Evolutionary conservation across 2,329 filamentous ascomycete genomes (phyloP).

Genomic region (Juglanconis sp.): DNA sequence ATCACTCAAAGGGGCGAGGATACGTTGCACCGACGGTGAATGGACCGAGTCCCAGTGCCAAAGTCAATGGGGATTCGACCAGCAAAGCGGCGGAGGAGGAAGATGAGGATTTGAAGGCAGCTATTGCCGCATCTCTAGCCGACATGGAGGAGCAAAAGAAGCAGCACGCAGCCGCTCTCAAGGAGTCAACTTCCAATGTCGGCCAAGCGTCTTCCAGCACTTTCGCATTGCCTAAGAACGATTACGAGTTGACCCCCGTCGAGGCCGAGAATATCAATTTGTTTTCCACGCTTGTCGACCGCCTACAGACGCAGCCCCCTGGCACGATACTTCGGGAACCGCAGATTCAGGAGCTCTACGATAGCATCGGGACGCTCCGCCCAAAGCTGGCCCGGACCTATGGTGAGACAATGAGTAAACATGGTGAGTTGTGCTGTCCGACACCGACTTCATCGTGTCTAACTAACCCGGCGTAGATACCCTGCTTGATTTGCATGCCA

Average conservation of each 20-base stretch:
- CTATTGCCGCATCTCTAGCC: slow-evolving; percentile 88
- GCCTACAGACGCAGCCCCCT: slow-evolving; percentile 89
- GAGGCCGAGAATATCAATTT: slow-evolving; percentile 98
- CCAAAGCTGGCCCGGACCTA: slow-evolving; percentile 94
- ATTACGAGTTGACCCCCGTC: slow-evolving; percentile 88
- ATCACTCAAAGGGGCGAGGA: slow-evolving; percentile 57
- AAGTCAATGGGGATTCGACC: slow-evolving; percentile 34
- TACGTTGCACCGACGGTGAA: slow-evolving; percentile 61
- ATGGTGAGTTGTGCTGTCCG: slow-evolving; percentile 59
- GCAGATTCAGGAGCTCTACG: slow-evolving; percentile 96
- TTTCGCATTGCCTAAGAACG: slow-evolving; percentile 72
- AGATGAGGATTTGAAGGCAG: slow-evolving; percentile 88
- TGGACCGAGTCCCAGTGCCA: slow-evolving; percentile 27
- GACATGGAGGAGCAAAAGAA: slow-evolving; percentile 99
- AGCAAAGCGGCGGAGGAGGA: slow-evolving; percentile 65
- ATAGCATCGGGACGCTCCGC: slow-evolving; percentile 88
- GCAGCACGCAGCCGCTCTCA: slow-evolving; percentile 77
- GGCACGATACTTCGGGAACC: slow-evolving; percentile 95
- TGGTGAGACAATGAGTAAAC: slow-evolving; percentile 99
- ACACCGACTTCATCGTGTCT: slow-evolving; percentile 24
- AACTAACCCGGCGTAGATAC: slow-evolving; percentile 64
- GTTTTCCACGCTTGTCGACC: slow-evolving; percentile 89
- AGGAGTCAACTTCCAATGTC: slow-evolving; percentile 59
- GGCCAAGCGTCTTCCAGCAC: slow-evolving; percentile 47
- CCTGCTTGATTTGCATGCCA: slow-evolving; percentile 87